Percentiles rank a stretch among this genome's conserved stretches.
Evolutionary conservation across 305 asterid species (phyloP).

Genomic region (Fraxinus paxiana): DNA sequence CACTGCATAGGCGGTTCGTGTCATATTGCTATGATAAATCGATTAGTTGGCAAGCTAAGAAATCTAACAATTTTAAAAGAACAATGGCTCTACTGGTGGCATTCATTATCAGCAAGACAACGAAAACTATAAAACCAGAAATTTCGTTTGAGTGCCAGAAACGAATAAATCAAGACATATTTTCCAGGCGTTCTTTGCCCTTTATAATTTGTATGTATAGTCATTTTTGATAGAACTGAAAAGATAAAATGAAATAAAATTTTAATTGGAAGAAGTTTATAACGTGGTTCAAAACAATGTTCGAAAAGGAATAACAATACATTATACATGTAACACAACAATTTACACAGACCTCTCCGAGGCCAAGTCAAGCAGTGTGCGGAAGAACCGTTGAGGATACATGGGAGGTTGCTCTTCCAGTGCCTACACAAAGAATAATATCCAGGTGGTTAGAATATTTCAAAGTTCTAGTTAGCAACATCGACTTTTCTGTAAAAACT

Average conservation of each 20-base stretch:
- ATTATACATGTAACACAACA: background rate
- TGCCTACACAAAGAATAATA: conserved; percentile 44
- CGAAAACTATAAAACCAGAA: background rate
- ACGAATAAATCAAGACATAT: background rate
- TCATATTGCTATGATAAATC: background rate
- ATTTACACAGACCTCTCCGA: conserved; percentile 41
- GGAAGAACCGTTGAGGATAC: conserved; percentile 77
- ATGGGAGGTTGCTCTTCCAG: conserved; percentile 75
- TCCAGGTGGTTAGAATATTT: background rate
- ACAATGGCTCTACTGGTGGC: conserved; percentile 6
- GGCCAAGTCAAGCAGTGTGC: conserved; percentile 66
- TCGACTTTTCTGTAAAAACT: background rate
- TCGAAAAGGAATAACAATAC: background rate
- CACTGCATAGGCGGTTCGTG: background rate
- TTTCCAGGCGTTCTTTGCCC: background rate
- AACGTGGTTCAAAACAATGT: background rate
- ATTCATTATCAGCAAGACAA: background rate
- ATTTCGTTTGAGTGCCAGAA: background rate
- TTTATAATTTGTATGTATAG: background rate
- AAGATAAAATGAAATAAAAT: background rate
- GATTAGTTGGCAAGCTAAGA: conserved; percentile 8
- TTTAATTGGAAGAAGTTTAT: background rate
- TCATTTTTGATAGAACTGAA: background rate
- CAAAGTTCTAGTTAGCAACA: background rate
- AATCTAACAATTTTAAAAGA: background rate